phyloP scores from a whole-genome alignment of 2,329 filamentous ascomycete species.

The Epicoccum nigrum region DNA sequence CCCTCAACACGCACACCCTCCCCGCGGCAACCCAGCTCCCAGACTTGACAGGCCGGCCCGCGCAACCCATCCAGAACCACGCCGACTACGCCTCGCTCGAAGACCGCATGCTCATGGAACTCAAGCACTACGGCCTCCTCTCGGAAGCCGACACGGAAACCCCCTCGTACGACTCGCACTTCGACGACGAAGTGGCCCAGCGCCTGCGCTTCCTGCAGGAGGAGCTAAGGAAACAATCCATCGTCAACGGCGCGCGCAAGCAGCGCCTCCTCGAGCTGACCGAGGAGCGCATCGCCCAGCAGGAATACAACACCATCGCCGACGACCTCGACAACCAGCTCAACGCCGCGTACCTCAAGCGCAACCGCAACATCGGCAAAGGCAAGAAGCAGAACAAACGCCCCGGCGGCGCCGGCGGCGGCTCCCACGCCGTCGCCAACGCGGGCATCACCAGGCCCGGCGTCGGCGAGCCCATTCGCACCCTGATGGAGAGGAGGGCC shows the following conservation, averaged over 20 bases:
- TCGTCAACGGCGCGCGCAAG: constrained; percentile 90
- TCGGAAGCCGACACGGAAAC: constrained; percentile 69
- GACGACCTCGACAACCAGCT: constrained; percentile 96
- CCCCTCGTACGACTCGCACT: constrained; percentile 86
- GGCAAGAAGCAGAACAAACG: constrained; percentile 85
- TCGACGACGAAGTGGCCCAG: constrained; percentile 91
- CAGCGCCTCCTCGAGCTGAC: constrained; percentile 84
- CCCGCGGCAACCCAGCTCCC: constrained; percentile 80
- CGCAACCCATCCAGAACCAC: constrained; percentile 67
- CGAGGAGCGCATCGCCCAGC: constrained; percentile 90
- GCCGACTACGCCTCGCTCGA: constrained; percentile 87
- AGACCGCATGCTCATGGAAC: constrained; percentile 87
- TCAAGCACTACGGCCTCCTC: constrained; percentile 88
- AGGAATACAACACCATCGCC: constrained; percentile 95
- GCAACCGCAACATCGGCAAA: constrained; percentile 91
- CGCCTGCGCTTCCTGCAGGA: constrained; percentile 84
- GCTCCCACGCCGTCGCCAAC: constrained; percentile 61
- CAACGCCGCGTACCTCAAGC: constrained; percentile 92
- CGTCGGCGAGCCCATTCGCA: constrained; percentile 89
- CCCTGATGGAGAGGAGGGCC: constrained; percentile 86
- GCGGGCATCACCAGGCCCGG: constrained; percentile 53
- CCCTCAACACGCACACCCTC: constrained; percentile 47
- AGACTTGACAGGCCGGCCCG: constrained; percentile 82
- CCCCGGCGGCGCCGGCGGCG: constrained; percentile 75
- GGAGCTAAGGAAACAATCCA: constrained; percentile 80